A percentile compares a stretch with the other conserved stretches of the same genome.
Conservation (phyloP, 2,329 filamentous ascomycete species). For the Paraconiothyrium brasiliense region DNA sequence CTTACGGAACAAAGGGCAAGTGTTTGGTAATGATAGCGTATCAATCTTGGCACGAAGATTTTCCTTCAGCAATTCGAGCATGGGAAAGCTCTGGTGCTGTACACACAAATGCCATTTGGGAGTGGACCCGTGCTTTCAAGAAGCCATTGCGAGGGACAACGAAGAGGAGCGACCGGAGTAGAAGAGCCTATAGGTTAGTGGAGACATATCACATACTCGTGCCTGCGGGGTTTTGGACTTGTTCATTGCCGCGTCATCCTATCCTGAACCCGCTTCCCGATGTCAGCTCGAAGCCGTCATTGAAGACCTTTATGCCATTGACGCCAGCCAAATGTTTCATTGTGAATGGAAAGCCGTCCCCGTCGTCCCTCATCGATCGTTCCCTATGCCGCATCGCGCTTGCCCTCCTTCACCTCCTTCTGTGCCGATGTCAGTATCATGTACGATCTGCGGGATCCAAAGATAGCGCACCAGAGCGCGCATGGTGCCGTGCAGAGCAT, state of each 20-base stretch:
- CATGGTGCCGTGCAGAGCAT: slow-evolving; percentile 98
- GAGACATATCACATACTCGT: slow-evolving; percentile 21
- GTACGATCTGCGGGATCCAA: not conserved
- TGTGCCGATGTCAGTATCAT: slow-evolving; percentile 56
- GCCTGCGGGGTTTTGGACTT: slow-evolving; percentile 46
- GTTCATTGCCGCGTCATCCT: slow-evolving; percentile 51
- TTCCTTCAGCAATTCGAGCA: slow-evolving; percentile 74
- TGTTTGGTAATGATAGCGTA: slow-evolving; percentile 73
- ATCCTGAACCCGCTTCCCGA: slow-evolving; percentile 44
- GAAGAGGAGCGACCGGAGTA: slow-evolving; percentile 15
- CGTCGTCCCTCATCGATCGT: slow-evolving; percentile 42
- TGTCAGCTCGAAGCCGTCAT: slow-evolving; percentile 48
- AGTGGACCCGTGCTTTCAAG: slow-evolving; percentile 25
- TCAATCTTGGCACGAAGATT: slow-evolving; percentile 71
- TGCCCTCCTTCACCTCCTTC: slow-evolving; percentile 98
- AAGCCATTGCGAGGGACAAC: slow-evolving; percentile 19
- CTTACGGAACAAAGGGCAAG: slow-evolving; percentile 61
- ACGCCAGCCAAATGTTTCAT: slow-evolving; percentile 54
- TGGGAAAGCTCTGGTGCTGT: slow-evolving; percentile 69
- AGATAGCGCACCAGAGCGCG: slow-evolving; percentile 85
- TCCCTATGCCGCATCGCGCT: slow-evolving; percentile 83
- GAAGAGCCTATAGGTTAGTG: slow-evolving; percentile 5
- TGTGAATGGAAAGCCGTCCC: slow-evolving; percentile 49
- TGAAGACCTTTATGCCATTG: slow-evolving; percentile 52
- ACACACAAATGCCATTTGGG: slow-evolving; percentile 73